phyloP scores from a whole-genome alignment of 768 basidiomycete genomes.

The Russula sp. region DNA sequence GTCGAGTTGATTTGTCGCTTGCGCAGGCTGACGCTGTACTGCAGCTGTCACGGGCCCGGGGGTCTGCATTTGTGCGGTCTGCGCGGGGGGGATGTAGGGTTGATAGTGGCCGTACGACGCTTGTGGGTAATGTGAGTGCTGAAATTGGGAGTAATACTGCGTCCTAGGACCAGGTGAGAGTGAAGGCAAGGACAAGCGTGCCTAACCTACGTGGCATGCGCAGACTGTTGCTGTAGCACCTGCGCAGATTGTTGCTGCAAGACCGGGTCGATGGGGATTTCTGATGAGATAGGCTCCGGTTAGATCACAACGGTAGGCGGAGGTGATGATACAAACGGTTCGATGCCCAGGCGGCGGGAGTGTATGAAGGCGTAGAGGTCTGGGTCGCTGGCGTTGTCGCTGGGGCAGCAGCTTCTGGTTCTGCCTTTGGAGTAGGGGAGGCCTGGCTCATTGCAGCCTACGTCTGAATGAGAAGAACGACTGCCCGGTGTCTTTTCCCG shows the following conservation, averaged over 20 bases:
- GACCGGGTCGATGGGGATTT: conserved; percentile 23
- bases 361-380: conserved; percentile 14
- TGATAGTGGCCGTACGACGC: conserved; percentile 29
- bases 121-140: conserved; percentile 24
- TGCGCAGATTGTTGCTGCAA: conserved; percentile 21
- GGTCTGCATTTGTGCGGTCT: conserved; percentile 24
- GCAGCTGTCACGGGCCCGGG: conserved; percentile 16
- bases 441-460: conserved; percentile 12
- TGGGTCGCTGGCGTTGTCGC: conserved; percentile 3
- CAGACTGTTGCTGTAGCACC: conserved; percentile 19
- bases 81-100: conserved; percentile 21
- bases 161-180: conserved; percentile 10
- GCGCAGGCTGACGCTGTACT: conserved; percentile 7
- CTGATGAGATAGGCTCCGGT: conserved; percentile 6
- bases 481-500: too few relatives aligned
- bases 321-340: conserved; percentile 9
- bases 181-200: neutral
- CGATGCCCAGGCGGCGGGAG: conserved; percentile 11
- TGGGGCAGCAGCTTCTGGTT: conserved; percentile 10
- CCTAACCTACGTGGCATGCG: conserved; percentile 16
- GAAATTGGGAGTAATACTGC: conserved; percentile 22
- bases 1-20: conserved; percentile 33
- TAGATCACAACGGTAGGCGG: neutral
- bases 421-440: conserved; percentile 11
- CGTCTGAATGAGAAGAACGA: neutral